phyloP scores from a whole-genome alignment of 495 filamentous ascomycete genomes.

The Penicillium tannophilum region DNA sequence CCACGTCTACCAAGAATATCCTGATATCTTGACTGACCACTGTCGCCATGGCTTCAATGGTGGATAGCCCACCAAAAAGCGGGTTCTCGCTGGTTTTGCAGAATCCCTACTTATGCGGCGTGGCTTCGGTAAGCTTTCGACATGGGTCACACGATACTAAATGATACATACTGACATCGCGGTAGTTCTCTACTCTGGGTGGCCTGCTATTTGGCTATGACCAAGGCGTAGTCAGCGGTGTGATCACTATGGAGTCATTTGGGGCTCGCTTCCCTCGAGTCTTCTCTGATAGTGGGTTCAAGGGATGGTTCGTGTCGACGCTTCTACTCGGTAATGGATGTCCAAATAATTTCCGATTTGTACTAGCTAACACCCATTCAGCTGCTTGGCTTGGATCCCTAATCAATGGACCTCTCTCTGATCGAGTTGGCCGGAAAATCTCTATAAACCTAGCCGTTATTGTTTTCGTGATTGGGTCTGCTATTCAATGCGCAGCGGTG shows the following conservation, averaged over 20 bases:
- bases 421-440: constrained; percentile 72
- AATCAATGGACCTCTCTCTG: constrained; percentile 73
- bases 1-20: not conserved
- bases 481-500: constrained; percentile 63
- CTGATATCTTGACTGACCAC: no score
- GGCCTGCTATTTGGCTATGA: constrained; percentile 54
- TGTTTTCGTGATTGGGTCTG: constrained; percentile 78
- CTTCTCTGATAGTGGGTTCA: constrained; percentile 61
- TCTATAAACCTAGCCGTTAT: constrained; percentile 68
- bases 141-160: not conserved
- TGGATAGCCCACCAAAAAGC: constrained; percentile 24
- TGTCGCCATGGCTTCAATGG: constrained; percentile 22
- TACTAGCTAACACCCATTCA: constrained; percentile 29
- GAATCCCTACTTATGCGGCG: constrained; percentile 45
- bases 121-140: constrained; percentile 36
- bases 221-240: constrained; percentile 40
- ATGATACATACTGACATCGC: not conserved
- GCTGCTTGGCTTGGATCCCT: constrained; percentile 81
- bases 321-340: constrained; percentile 64
- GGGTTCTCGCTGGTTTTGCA: constrained; percentile 37
- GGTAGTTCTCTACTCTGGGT: constrained; percentile 57
- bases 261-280: constrained; percentile 63
- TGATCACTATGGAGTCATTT: constrained; percentile 49
- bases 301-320: constrained; percentile 80
- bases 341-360: not conserved